phyloP scores from a whole-genome alignment of 257 asterid genomes.

The Linaria vulgaris region DNA sequence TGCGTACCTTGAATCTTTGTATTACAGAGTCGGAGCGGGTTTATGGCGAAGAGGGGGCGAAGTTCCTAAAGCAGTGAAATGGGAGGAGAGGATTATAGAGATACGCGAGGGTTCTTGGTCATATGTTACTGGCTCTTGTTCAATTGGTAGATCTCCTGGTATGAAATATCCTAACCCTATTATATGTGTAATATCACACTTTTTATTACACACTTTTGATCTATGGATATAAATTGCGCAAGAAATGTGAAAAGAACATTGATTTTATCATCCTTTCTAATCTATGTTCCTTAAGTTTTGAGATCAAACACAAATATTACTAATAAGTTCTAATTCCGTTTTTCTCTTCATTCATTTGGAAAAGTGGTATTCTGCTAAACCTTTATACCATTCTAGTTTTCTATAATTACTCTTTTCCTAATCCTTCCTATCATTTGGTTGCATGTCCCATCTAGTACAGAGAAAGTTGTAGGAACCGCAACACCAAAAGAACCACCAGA shows the following conservation, averaged over 20 bases:
- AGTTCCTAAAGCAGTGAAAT: slow-evolving; percentile 68
- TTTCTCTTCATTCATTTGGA: no score
- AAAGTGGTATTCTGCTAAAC: no score
- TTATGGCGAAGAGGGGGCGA: slow-evolving; percentile 93
- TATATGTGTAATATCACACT: no score
- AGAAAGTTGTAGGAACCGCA: slow-evolving; percentile 86
- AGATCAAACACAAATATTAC: no score
- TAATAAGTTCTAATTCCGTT: no score
- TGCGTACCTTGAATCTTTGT: slow-evolving; percentile 8
- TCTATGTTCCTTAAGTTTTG: no score
- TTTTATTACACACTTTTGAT: background rate
- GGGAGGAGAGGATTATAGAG: slow-evolving; percentile 81
- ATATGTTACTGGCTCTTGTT: slow-evolving; percentile 68
- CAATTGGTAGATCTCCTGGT: slow-evolving; percentile 92
- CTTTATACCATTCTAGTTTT: background rate
- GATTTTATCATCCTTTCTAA: no score
- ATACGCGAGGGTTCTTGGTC: slow-evolving; percentile 91
- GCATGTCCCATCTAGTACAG: slow-evolving; percentile 71
- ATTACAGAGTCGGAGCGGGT: slow-evolving; percentile 74
- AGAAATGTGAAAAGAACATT: background rate
- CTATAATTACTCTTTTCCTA: slow-evolving; percentile 16
- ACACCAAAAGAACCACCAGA: slow-evolving; percentile 72
- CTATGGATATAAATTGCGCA: background rate
- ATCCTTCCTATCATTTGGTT: slow-evolving; percentile 24
- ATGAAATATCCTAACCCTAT: slow-evolving; percentile 26